A percentile compares a stretch with the other conserved stretches of the same genome.
Conservation (phyloP, 106 monocot species). For the Triglochin maritima region DNA sequence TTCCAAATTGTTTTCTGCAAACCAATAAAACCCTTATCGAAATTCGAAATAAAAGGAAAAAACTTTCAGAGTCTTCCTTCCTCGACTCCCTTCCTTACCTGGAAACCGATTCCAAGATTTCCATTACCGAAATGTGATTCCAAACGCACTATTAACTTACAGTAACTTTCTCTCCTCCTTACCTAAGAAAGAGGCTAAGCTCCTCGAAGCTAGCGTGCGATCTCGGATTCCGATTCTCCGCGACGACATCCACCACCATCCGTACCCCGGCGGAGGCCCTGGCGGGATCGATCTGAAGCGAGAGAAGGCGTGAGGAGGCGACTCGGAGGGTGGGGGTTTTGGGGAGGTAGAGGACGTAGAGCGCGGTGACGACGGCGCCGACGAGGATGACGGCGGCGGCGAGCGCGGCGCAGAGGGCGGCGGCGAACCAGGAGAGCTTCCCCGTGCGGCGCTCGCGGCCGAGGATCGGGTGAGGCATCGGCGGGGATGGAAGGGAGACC, state of each 20-base stretch:
- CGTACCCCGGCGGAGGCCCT: constrained; percentile 32
- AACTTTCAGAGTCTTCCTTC: too few relatives aligned
- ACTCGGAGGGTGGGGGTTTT: constrained; percentile 41
- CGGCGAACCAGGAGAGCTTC: constrained; percentile 33
- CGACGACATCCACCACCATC: constrained; percentile 29
- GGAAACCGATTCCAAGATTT: too few relatives aligned
- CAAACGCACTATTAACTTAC: too few relatives aligned
- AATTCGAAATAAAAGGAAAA: not conserved
- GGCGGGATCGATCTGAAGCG: constrained; percentile 40
- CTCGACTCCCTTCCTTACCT: too few relatives aligned
- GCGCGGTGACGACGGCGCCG: constrained; percentile 32
- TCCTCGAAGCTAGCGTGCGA: constrained; percentile 39
- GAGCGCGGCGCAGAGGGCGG: constrained; percentile 42
- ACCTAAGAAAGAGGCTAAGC: not conserved
- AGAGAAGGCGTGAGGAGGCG: constrained; percentile 28
- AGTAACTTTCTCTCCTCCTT: not conserved
- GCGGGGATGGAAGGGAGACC: not conserved
- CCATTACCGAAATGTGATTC: too few relatives aligned
- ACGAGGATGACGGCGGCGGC: constrained; percentile 42
- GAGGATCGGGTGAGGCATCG: constrained; percentile 1
- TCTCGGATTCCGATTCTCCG: constrained; percentile 45
- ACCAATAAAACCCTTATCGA: not conserved
- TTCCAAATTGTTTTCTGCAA: too few relatives aligned
- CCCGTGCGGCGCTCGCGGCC: constrained; percentile 16
- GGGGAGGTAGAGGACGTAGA: constrained; percentile 64